phyloP scores from a whole-genome alignment of 2,329 filamentous ascomycete genomes.

The Fusarium buharicum region DNA sequence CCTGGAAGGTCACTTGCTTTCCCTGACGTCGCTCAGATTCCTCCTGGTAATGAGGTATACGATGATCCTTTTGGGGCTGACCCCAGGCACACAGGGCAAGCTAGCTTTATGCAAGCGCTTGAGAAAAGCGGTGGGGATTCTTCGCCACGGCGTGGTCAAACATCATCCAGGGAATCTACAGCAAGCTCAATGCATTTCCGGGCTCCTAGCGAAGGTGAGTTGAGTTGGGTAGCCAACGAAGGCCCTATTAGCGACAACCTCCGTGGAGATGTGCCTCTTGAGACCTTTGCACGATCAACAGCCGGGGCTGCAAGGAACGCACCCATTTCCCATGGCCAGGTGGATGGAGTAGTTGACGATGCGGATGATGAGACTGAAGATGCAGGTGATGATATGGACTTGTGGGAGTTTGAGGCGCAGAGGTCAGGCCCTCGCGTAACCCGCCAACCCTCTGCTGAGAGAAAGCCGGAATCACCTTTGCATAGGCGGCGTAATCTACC shows the following conservation, averaged over 20 bases:
- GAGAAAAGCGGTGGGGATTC: constrained; percentile 41
- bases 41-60: constrained; percentile 27
- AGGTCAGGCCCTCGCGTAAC: constrained; percentile 54
- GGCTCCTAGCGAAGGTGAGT: constrained; percentile 51
- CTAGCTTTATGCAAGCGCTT: constrained; percentile 50
- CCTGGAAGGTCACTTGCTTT: constrained; percentile 43
- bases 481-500: constrained; percentile 46
- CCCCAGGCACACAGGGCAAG: constrained; percentile 44
- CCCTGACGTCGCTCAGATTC: constrained; percentile 15
- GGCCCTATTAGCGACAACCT: constrained; percentile 52
- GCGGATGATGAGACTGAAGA: constrained; percentile 35
- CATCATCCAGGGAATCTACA: constrained; percentile 42
- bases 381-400: constrained; percentile 59
- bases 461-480: constrained; percentile 32
- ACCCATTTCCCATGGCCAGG: constrained; percentile 15
- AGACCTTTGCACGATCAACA: constrained; percentile 39
- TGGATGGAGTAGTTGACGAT: constrained; percentile 32
- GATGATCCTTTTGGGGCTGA: constrained; percentile 48
- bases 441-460: constrained; percentile 47
- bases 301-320: not conserved
- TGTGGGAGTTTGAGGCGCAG: constrained; percentile 68
- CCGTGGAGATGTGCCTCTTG: constrained; percentile 51
- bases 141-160: constrained; percentile 19
- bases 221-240: constrained; percentile 57
- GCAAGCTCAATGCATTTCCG: constrained; percentile 50